Base-by-base conservation (phyloP, 257 asterid genomes). In the Lycium ferocissimum region DNA sequence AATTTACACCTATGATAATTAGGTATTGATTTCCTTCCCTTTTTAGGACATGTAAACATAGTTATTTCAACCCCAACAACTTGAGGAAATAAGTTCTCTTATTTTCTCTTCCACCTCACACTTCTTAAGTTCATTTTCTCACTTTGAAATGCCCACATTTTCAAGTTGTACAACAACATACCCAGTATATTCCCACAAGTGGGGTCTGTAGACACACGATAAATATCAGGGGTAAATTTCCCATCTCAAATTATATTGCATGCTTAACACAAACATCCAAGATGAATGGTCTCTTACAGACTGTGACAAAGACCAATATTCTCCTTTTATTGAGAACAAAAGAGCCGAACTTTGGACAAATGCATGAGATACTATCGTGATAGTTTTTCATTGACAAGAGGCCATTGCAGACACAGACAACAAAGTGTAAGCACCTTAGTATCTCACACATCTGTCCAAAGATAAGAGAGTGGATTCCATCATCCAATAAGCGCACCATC, bases 191-290 rank as follows among this genome's bases (percentile, higher is more conserved):
- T 26, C 33, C 33, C 33, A 26, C 33, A 26, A 26, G 33, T 26
- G 33, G 33, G 33, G 33, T 26, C 49, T 37, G 5, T 14, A 37
- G 49, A 37, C 49, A 35, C 51, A 17, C 11, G 75, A 67, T 38
- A 69, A 70, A 45, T 54, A 10, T 40, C 47, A 37, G 22, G 47
- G 20, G 11, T 15, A 14, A 69, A 15, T 69, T 37, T 37, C 76
- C 47, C 22, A 35, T 69, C 76, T 69, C 72, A 65, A 65, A 26
- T 65, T 18, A 37, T 35, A 49, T 51, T 75, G 62, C 61, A 49
- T 49, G 7, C 49, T 75, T 75, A 12, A 75, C 81, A 75, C 62
- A 75, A 75, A 33, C 61, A 75, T 72, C 62, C 81, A 47, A 75
- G 38, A 75, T 49, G 65, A 58, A 58, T n/a, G 61, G 61, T 75